Conservation (phyloP, 2,329 filamentous ascomycete genomes). For the Colletotrichum sp. region DNA sequence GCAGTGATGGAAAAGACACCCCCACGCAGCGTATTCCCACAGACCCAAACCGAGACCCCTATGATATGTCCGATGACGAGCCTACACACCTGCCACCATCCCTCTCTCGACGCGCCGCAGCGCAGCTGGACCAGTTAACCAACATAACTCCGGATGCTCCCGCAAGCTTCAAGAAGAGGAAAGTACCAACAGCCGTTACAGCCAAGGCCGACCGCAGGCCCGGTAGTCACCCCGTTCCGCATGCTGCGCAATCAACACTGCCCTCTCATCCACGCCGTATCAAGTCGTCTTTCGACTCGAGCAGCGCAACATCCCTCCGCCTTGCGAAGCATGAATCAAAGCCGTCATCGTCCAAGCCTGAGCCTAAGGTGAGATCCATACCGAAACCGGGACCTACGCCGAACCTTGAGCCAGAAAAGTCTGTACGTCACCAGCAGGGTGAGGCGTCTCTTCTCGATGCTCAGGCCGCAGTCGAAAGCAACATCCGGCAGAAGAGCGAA, state of each 20-base stretch:
- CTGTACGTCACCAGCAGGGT: background rate
- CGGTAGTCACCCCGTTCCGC: background rate
- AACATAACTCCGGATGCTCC: background rate
- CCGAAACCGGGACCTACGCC: background rate
- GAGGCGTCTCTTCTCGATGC: background rate
- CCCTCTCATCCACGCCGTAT: background rate
- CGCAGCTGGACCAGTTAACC: background rate
- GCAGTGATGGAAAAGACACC: background rate
- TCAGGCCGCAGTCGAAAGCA: background rate
- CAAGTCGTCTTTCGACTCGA: background rate
- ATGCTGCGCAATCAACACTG: background rate
- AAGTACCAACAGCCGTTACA: background rate
- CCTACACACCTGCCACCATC: background rate
- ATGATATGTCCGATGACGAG: slow-evolving; percentile 8
- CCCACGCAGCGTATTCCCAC: background rate
- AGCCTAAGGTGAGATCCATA: background rate
- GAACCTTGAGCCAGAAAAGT: background rate
- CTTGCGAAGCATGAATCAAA: background rate
- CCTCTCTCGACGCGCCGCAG: background rate
- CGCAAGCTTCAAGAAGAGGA: slow-evolving; percentile 4
- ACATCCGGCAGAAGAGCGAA: background rate
- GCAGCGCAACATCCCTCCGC: background rate
- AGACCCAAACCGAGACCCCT: background rate
- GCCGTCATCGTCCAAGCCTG: background rate
- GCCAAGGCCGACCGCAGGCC: background rate